These are phyloP conservation scores for Oryza glumipatula DNA, from an alignment of 176 grass and related monocot species.

Conservation along the genomic window DNA sequence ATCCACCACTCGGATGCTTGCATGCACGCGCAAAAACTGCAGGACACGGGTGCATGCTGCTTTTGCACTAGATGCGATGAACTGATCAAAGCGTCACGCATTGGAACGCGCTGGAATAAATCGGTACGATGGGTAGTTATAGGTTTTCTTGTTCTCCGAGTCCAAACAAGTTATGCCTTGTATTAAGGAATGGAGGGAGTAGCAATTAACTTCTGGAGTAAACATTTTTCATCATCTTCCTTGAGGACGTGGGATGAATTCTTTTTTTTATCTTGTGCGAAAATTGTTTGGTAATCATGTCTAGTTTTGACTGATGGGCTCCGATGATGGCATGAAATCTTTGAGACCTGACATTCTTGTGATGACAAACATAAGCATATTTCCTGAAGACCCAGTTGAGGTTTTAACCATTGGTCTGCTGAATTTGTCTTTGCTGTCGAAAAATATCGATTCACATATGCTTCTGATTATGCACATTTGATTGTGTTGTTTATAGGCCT, in stretches of 20 bases:
- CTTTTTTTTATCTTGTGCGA: background rate
- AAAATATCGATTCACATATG: background rate
- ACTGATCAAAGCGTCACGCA: too few species aligned
- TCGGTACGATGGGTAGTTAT: too few species aligned
- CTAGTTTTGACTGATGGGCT: background rate
- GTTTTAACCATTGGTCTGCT: background rate
- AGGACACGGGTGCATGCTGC: too few species aligned
- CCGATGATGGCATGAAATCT: conserved; percentile 43
- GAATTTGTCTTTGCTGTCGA: background rate
- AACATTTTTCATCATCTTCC: background rate
- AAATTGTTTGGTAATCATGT: background rate
- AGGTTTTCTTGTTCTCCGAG: too few species aligned
- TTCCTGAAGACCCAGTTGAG: background rate
- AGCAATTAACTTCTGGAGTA: too few species aligned
- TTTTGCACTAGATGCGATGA: too few species aligned
- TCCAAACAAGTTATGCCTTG: too few species aligned
- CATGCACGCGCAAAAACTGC: too few species aligned
- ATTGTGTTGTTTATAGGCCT: background rate
- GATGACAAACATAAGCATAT: conserved; percentile 43
- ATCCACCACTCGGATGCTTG: too few species aligned
- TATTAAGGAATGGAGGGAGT: too few species aligned
- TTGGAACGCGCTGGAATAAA: too few species aligned
- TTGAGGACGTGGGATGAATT: background rate
- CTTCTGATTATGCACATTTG: background rate
- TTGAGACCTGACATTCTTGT: conserved; percentile 44